Conservation (phyloP, 2,329 filamentous ascomycete genomes). For the Cordyceps cicadae region DNA sequence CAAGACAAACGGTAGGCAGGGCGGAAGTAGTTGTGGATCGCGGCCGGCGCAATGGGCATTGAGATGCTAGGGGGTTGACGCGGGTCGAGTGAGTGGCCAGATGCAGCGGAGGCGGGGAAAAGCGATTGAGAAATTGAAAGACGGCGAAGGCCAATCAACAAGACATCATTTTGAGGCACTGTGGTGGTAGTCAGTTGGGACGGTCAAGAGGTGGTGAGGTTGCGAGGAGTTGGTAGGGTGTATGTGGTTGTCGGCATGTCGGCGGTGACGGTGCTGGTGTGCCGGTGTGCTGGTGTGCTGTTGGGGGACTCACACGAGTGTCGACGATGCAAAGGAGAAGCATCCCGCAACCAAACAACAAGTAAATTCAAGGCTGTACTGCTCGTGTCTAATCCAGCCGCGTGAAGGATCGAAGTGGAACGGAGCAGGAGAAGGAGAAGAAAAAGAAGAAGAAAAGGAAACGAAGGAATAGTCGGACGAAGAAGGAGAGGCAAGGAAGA, state of each 20-base stretch:
- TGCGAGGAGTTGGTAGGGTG: background rate
- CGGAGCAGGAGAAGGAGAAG: background rate
- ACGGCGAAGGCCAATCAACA: background rate
- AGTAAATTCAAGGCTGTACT: background rate
- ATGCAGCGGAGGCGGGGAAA: background rate
- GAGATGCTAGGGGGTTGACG: background rate
- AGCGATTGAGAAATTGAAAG: background rate
- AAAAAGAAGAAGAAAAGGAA: background rate
- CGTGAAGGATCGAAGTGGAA: background rate
- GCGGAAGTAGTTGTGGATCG: background rate
- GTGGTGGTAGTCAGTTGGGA: background rate
- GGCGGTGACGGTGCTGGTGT: no score
- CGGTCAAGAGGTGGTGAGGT: background rate
- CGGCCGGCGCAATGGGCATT: conserved; percentile 3
- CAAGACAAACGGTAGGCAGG: background rate
- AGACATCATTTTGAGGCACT: conserved; percentile 1
- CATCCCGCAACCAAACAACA: background rate
- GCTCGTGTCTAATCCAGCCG: background rate
- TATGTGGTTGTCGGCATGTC: no score
- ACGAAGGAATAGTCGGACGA: background rate
- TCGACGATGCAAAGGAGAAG: background rate
- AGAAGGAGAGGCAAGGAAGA: background rate
- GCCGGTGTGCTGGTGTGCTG: background rate
- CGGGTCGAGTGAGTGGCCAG: background rate
- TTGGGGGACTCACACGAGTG: conserved; percentile 4